phyloP scores from a whole-genome alignment of 768 basidiomycete species.

The Mycena polygramma region DNA sequence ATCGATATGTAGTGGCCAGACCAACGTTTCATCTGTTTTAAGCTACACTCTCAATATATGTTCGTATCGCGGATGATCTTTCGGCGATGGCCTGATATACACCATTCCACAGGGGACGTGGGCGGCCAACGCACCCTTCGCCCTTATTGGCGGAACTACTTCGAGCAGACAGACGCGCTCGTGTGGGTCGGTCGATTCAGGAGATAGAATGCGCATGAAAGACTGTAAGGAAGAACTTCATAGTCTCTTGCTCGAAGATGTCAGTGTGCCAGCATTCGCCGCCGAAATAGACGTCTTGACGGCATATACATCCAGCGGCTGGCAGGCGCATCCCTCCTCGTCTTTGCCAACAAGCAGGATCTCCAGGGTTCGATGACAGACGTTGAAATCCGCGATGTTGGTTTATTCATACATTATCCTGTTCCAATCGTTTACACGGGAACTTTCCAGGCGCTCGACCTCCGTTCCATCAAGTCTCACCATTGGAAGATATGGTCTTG shows the following conservation, averaged over 20 bases:
- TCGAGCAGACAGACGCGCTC: conserved; percentile 97
- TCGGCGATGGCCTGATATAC: conserved; percentile 33
- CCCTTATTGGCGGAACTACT: conserved; percentile 99
- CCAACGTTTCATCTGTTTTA: conserved; percentile 34
- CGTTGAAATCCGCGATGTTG: conserved; percentile 85
- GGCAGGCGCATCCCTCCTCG: conserved; percentile 94
- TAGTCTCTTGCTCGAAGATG: conserved; percentile 91
- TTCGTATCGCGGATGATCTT: conserved; percentile 51
- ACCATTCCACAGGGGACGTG: conserved; percentile 84
- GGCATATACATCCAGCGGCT: conserved; percentile 70
- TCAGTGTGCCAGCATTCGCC: conserved; percentile 54
- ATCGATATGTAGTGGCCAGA: conserved; percentile 34
- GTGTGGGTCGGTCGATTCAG: conserved; percentile 99
- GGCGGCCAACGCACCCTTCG: conserved; percentile 96
- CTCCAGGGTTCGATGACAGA: conserved; percentile 88
- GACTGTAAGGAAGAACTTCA: conserved; percentile 93
- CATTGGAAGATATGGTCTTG: conserved; percentile 92
- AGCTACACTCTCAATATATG: conserved; percentile 88
- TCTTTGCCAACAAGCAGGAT: conserved; percentile 99
- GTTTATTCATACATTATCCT: conserved; percentile 46
- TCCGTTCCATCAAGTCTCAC: conserved; percentile 87
- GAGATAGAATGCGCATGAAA: conserved; percentile 88
- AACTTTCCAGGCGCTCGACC: conserved; percentile 76
- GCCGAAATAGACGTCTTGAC: conserved; percentile 34
- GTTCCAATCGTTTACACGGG: conserved; percentile 23